These are phyloP conservation scores for Fusarium mundagurra DNA, from an alignment of 2,329 filamentous ascomycete species.

Conservation along the genomic window DNA sequence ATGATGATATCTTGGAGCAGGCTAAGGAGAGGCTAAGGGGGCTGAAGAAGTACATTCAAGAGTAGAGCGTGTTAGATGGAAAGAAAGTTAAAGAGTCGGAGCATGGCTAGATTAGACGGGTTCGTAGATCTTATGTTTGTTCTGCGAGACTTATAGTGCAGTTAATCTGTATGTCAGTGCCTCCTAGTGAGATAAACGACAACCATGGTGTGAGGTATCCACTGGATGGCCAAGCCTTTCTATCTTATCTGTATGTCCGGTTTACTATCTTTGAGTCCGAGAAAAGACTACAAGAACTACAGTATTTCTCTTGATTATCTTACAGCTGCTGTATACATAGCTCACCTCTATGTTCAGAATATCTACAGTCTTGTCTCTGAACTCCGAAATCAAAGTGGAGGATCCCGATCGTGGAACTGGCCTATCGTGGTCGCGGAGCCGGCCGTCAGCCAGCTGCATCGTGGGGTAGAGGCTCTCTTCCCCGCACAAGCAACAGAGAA, in stretches of 20 bases:
- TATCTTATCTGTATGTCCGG: neutral
- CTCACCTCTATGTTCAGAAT: neutral
- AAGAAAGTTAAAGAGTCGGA: neutral
- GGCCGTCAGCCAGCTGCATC: constrained; percentile 41
- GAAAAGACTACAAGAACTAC: neutral
- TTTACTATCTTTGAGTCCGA: neutral
- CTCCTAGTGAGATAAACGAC: neutral
- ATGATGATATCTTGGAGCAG: constrained; percentile 82
- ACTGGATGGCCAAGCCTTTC: neutral
- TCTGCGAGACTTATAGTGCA: neutral
- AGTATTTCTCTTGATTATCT: neutral
- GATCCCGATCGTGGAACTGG: constrained; percentile 42
- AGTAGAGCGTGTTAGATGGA: constrained; percentile 19
- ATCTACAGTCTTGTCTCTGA: constrained; percentile 12
- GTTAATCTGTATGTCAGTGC: neutral
- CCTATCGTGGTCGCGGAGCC: constrained; percentile 44
- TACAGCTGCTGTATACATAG: neutral
- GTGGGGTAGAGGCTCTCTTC: constrained; percentile 39
- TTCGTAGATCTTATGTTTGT: constrained; percentile 1
- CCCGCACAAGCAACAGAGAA: constrained; percentile 18
- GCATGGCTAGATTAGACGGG: constrained; percentile 8
- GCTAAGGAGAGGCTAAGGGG: constrained; percentile 80
- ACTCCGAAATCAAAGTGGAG: constrained; percentile 41
- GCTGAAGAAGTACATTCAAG: constrained; percentile 74
- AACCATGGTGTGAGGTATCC: neutral